Evolutionary conservation across 2,329 filamentous ascomycete genomes (phyloP).

Genomic region (Talaromyces islandicus): DNA sequence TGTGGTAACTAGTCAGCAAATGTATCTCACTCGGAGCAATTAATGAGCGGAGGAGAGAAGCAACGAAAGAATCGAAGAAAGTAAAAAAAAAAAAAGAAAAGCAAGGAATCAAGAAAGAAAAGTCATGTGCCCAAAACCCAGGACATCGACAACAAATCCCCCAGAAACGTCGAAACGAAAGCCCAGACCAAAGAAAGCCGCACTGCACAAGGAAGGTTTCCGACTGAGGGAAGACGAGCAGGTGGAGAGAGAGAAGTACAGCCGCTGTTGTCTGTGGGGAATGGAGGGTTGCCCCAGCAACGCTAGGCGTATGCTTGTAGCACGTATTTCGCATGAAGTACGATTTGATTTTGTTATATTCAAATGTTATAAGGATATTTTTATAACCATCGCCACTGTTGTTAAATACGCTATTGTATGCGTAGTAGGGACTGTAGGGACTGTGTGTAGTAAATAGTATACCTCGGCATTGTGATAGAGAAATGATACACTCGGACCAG

Average conservation of each 20-base stretch:
- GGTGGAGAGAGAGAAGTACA: not conserved
- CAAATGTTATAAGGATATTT: not conserved
- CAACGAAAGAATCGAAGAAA: not conserved
- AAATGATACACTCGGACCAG: not conserved
- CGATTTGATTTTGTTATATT: not conserved
- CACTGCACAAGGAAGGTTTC: not conserved
- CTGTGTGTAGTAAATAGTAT: no score
- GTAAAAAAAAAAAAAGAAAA: not conserved
- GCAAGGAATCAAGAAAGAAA: not conserved
- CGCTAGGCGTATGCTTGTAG: slow-evolving; percentile 13
- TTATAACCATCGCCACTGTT: not conserved
- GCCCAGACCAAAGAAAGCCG: not conserved
- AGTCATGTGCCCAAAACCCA: not conserved
- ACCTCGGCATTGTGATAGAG: no score
- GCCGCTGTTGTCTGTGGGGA: not conserved
- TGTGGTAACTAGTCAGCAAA: slow-evolving; percentile 10
- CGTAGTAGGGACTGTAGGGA: no score
- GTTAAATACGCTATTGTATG: no score
- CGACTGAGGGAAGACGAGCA: not conserved
- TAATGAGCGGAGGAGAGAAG: not conserved
- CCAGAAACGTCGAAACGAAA: not conserved
- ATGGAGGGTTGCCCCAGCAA: slow-evolving; percentile 7
- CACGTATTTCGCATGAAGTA: not conserved
- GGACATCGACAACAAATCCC: not conserved
- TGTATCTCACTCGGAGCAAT: not conserved